Conservation (phyloP, 2,329 filamentous ascomycete species). For the Fusarium acutatum region DNA sequence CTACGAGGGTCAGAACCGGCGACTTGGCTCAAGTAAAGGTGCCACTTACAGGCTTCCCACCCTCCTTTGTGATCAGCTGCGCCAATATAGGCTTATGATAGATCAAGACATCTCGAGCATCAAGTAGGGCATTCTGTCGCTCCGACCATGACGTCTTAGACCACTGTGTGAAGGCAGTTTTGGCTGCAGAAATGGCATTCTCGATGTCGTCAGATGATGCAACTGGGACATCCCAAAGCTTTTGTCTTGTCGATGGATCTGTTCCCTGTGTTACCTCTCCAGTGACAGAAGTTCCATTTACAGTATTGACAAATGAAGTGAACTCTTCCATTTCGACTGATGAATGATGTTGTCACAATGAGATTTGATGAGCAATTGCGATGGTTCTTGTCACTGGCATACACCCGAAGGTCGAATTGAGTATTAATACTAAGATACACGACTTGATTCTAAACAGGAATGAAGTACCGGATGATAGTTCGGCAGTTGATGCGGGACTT, state of each 20-base stretch:
- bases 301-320: neutral
- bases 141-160: neutral
- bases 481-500: neutral
- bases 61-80: neutral
- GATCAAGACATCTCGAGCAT: neutral
- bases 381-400: neutral
- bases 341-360: neutral
- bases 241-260: neutral
- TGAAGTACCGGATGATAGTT: neutral
- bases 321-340: neutral
- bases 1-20: neutral
- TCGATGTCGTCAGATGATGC: neutral
- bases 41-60: neutral
- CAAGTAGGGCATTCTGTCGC: neutral
- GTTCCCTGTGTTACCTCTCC: neutral
- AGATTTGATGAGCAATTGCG: too few species aligned
- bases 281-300: neutral
- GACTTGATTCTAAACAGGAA: neutral
- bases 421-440: neutral
- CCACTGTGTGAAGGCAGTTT: neutral
- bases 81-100: neutral
- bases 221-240: slow-evolving; percentile 3
- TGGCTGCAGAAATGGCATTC: neutral
- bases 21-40: fast-evolving
- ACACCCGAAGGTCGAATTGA: neutral